phyloP scores from a whole-genome alignment of 2,329 filamentous ascomycete species.

The Knoxdaviesia capensis region DNA sequence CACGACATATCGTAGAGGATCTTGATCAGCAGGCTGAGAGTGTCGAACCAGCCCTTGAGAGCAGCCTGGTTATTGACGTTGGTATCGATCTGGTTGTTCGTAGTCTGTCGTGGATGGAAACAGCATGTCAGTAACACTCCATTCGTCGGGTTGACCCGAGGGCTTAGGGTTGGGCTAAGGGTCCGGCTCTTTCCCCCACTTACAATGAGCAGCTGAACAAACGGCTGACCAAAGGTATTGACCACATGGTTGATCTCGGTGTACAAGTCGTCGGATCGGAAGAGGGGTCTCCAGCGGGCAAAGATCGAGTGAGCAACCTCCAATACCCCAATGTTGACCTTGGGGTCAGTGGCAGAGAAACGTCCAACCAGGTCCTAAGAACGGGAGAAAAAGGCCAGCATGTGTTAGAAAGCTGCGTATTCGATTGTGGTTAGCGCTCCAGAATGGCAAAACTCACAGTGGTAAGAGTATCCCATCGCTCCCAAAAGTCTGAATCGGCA shows the following conservation, averaged over 20 bases:
- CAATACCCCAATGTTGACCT: slow-evolving; percentile 80
- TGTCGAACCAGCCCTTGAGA: slow-evolving; percentile 62
- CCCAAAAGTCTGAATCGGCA: slow-evolving; percentile 94
- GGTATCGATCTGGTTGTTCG: slow-evolving; percentile 50
- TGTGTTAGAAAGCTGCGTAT: background rate
- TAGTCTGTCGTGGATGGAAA: slow-evolving; percentile 23
- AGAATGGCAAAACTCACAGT: slow-evolving; percentile 1
- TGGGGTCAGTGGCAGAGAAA: slow-evolving; percentile 61
- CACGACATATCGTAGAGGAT: slow-evolving; percentile 94
- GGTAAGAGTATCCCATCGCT: slow-evolving; percentile 88
- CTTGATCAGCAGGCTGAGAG: slow-evolving; percentile 74
- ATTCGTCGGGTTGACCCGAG: no score
- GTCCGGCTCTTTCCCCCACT: slow-evolving; percentile 7
- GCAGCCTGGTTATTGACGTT: slow-evolving; percentile 56
- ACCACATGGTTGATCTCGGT: slow-evolving; percentile 95
- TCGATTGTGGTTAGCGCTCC: background rate
- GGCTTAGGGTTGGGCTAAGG: no score
- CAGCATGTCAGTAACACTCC: no score
- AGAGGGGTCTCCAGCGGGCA: slow-evolving; percentile 83
- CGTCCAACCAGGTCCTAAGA: slow-evolving; percentile 66
- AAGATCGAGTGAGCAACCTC: slow-evolving; percentile 98
- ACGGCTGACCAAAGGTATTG: slow-evolving; percentile 62
- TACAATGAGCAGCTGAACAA: slow-evolving; percentile 61
- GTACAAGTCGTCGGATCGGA: slow-evolving; percentile 81
- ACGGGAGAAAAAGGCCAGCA: background rate